Conservation (phyloP, 2,329 filamentous ascomycete species). For the Catunica adiposa region DNA sequence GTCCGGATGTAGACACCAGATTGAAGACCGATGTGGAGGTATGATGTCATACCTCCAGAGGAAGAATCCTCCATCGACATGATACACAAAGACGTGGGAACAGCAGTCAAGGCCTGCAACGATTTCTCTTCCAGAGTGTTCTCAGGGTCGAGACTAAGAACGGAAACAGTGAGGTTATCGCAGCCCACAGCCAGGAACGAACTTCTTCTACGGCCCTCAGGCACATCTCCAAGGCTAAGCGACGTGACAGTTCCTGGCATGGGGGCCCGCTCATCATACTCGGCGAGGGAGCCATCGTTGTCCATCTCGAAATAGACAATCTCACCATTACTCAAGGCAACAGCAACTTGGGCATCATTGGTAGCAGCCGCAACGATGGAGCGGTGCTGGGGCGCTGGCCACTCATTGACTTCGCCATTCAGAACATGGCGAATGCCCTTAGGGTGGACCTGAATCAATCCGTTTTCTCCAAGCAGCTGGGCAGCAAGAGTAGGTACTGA, state of each 20-base stretch:
- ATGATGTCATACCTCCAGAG: conserved; percentile 72
- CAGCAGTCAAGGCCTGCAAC: conserved; percentile 80
- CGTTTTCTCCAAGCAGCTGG: conserved; percentile 85
- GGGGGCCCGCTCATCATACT: conserved; percentile 88
- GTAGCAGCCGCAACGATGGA: conserved; percentile 90
- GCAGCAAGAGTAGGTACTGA: conserved; percentile 80
- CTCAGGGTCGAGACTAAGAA: conserved; percentile 78
- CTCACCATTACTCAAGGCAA: conserved; percentile 87
- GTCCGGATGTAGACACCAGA: conserved; percentile 94
- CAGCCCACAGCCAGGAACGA: conserved; percentile 92
- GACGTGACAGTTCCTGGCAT: conserved; percentile 93
- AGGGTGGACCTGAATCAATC: conserved; percentile 87
- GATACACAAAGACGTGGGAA: conserved; percentile 75
- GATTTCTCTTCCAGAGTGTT: conserved; percentile 85
- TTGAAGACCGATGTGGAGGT: conserved; percentile 87
- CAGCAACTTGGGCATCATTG: conserved; percentile 82
- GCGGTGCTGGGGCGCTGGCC: conserved; percentile 81
- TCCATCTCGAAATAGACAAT: conserved; percentile 99
- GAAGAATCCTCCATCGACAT: conserved; percentile 93
- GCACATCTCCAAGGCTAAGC: conserved; percentile 83
- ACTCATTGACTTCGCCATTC: conserved; percentile 68
- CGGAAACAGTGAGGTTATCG: conserved; percentile 88
- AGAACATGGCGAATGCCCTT: conserved; percentile 86
- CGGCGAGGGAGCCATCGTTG: conserved; percentile 70
- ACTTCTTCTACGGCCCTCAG: conserved; percentile 74